Conservation (phyloP, 2,329 filamentous ascomycete genomes). For the Xenoacremonium recifei region DNA sequence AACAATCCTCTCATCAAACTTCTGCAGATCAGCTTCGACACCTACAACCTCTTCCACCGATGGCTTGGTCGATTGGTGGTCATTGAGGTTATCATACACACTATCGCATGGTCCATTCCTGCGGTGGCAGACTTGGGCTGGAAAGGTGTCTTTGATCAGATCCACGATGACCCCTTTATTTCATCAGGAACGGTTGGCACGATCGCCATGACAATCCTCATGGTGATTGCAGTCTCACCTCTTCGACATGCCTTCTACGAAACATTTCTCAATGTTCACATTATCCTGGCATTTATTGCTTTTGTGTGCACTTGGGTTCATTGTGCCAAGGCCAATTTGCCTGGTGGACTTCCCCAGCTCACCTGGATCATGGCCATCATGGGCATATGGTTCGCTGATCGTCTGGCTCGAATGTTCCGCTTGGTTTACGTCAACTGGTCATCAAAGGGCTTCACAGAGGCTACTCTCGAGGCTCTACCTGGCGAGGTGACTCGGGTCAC, state of each 20-base stretch:
- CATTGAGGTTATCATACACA: conserved; percentile 66
- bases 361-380: conserved; percentile 74
- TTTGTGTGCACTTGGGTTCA: conserved; percentile 79
- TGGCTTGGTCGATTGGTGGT: conserved; percentile 79
- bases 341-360: conserved; percentile 67
- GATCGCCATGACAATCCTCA: conserved; percentile 61
- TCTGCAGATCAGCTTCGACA: conserved; percentile 89
- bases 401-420: conserved; percentile 60
- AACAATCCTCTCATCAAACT: conserved; percentile 89
- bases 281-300: conserved; percentile 66
- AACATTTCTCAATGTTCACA: conserved; percentile 87
- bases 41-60: conserved; percentile 74
- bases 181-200: conserved; percentile 61
- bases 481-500: conserved; percentile 71
- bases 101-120: conserved; percentile 71
- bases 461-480: conserved; percentile 65
- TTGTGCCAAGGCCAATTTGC: conserved; percentile 62
- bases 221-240: conserved; percentile 72
- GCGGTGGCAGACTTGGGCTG: conserved; percentile 65
- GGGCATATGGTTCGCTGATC: conserved; percentile 74
- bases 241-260: conserved; percentile 95
- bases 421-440: conserved; percentile 68
- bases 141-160: conserved; percentile 51
- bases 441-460: conserved; percentile 57
- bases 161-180: conserved; percentile 63